Conservation (phyloP, 2,329 filamentous ascomycete genomes). For the Colletotrichum coccodes region DNA sequence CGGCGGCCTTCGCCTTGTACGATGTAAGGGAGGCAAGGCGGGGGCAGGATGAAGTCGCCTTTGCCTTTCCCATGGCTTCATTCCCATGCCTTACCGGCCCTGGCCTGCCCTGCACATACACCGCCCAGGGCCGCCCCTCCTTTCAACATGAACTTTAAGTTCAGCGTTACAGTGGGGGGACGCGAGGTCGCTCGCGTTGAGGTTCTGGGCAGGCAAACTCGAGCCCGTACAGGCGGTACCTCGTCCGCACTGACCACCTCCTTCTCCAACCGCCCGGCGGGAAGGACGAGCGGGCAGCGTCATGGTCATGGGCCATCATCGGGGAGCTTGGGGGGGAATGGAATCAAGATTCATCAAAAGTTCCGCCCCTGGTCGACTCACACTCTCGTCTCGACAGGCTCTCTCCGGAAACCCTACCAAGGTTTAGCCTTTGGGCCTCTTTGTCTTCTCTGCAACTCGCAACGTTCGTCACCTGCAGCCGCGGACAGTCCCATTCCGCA, state of each 20-base stretch:
- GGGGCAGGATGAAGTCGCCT: slow-evolving; percentile 21
- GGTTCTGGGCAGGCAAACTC: slow-evolving; percentile 26
- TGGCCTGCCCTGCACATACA: not conserved
- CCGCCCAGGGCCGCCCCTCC: slow-evolving; percentile 20
- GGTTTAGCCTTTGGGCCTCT: not conserved
- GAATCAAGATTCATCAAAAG: slow-evolving; percentile 4
- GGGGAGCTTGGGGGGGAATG: not conserved
- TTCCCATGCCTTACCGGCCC: slow-evolving; percentile 14
- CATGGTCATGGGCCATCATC: not conserved
- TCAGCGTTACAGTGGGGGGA: slow-evolving; percentile 1
- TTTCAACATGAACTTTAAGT: slow-evolving; percentile 3
- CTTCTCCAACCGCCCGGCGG: slow-evolving; percentile 1
- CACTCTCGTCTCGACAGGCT: too few species aligned
- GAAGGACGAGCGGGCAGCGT: not conserved
- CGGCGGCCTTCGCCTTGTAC: too few species aligned
- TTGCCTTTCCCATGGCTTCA: slow-evolving; percentile 25
- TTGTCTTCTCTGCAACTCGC: not conserved
- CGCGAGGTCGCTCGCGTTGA: not conserved
- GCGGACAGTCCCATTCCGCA: slow-evolving; percentile 1
- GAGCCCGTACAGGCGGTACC: slow-evolving; percentile 18
- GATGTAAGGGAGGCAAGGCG: too few species aligned
- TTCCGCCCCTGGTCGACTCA: not conserved
- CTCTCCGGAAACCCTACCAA: too few species aligned
- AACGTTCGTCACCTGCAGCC: not conserved
- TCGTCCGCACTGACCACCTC: slow-evolving; percentile 22